A percentile compares a stretch with the other conserved stretches of the same genome.
These are phyloP conservation scores for Plasmodium cynomolgi DNA, from an alignment of 169 alveolate genomes.

Conservation along the genomic window DNA sequence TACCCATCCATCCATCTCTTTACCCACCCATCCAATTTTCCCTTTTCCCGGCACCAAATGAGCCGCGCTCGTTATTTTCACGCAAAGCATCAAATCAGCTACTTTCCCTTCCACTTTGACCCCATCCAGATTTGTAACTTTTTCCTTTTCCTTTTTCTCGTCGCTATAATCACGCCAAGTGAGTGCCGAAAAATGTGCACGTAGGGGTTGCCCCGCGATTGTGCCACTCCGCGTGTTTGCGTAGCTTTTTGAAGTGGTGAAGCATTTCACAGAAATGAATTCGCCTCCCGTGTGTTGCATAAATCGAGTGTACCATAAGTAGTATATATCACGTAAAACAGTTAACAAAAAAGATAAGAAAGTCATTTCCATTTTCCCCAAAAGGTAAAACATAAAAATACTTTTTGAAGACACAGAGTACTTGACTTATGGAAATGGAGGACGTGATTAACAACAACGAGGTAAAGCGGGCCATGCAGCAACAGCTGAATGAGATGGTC, in stretches of 20 bases:
- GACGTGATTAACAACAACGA: conserved; percentile 27
- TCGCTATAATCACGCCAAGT: background rate
- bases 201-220: background rate
- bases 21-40: background rate
- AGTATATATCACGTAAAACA: background rate
- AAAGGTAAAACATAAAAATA: background rate
- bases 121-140: background rate
- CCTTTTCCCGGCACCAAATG: background rate
- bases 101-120: background rate
- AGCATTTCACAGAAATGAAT: background rate
- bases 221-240: background rate
- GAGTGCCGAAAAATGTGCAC: background rate
- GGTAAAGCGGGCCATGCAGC: conserved; percentile 43
- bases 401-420: background rate
- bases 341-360: background rate
- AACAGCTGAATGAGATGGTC: conserved; percentile 37
- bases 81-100: background rate
- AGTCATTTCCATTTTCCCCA: background rate
- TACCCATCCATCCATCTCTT: background rate
- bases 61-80: background rate
- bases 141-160: background rate
- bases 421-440: conserved; percentile 3
- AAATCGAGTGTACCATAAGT: background rate
- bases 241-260: background rate
- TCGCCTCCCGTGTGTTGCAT: background rate